Percentiles rank a stretch among this genome's conserved stretches.
Evolutionary conservation across 176 grass and related monocot genomes (phyloP).

Genomic region (Thalia dealbata): DNA sequence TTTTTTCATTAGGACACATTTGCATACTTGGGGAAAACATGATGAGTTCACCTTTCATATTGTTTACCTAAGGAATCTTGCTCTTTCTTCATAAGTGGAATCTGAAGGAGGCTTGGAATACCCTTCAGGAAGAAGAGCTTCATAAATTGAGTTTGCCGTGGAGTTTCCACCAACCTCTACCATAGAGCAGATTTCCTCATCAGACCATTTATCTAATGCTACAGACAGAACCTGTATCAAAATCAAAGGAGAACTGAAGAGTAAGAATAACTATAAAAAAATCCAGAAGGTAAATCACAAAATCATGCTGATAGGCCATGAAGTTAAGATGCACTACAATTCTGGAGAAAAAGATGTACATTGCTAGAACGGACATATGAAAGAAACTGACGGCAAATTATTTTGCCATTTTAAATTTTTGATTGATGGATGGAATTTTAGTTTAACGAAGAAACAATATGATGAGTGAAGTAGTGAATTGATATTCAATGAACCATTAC

Average conservation of each 20-base stretch:
- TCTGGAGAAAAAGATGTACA: background rate
- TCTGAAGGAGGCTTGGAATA: conserved; percentile 52
- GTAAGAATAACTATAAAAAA: background rate
- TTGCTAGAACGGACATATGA: background rate
- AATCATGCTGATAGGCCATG: background rate
- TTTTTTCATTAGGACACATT: background rate
- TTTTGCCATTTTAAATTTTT: no score
- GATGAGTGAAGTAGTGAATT: background rate
- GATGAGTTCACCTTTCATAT: no score
- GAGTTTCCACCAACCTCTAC: conserved; percentile 81
- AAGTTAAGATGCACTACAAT: background rate
- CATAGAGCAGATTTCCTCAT: conserved; percentile 59
- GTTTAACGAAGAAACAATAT: background rate
- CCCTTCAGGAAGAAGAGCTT: conserved; percentile 60
- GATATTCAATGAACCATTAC: background rate
- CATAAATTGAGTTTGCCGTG: conserved; percentile 66
- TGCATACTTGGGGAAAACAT: no score
- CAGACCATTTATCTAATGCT: conserved; percentile 64
- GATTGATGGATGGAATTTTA: no score
- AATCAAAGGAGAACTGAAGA: background rate
- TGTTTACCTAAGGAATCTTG: conserved; percentile 55
- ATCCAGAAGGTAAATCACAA: background rate
- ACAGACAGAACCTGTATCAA: conserved; percentile 47
- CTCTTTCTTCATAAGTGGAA: conserved; percentile 47
- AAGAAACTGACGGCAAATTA: background rate